Evolutionary conservation across 495 filamentous ascomycete genomes (phyloP).

Genomic region (Daldinia childiae): DNA sequence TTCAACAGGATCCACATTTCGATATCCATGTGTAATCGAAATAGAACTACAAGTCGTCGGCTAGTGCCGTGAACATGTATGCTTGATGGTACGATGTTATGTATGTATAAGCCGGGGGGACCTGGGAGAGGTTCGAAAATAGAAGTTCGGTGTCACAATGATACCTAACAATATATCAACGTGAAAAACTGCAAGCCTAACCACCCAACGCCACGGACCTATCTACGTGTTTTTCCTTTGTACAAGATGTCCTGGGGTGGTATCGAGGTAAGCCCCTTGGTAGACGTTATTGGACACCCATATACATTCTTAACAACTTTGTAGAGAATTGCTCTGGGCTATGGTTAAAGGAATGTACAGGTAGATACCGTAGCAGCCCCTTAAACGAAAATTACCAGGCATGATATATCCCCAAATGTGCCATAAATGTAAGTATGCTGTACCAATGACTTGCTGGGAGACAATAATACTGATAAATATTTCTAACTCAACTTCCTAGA

Average conservation of each 20-base stretch:
- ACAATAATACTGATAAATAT: background rate
- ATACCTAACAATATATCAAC: background rate
- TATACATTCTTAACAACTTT: background rate
- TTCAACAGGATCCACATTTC: background rate
- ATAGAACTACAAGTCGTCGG: background rate
- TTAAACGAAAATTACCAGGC: background rate
- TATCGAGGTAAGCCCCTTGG: no score
- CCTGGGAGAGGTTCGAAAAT: background rate
- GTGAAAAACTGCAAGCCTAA: background rate
- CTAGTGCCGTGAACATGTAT: background rate
- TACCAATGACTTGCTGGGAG: background rate
- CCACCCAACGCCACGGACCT: background rate
- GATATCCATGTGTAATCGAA: background rate
- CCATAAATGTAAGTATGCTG: background rate
- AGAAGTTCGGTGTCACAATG: background rate
- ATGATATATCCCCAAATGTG: background rate
- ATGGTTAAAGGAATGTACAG: background rate
- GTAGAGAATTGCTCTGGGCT: background rate
- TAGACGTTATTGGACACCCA: no score
- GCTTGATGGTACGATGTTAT: background rate
- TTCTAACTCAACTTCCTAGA: background rate
- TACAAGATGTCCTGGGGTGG: background rate
- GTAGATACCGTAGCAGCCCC: background rate
- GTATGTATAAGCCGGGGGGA: background rate
- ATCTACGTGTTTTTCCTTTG: background rate